Base-by-base conservation (phyloP, 2,329 filamentous ascomycete genomes). In the Exophiala phaeomuriformis region DNA sequence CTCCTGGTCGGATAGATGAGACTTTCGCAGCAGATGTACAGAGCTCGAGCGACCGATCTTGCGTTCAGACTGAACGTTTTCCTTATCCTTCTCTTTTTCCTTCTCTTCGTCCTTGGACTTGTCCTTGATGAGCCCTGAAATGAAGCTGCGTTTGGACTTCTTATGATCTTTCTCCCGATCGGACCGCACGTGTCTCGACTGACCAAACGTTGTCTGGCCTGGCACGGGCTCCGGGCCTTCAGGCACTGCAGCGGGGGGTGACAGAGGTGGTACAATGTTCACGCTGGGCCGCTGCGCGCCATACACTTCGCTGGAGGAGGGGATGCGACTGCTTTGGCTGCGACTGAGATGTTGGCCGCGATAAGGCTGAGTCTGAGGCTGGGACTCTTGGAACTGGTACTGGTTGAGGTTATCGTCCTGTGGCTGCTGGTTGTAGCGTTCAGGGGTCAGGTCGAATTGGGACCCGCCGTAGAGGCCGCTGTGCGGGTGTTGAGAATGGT, bases 21-120 rank as follows among this genome's bases (percentile, higher is more conserved):
- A 37, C 35, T 58, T 63, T 43, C 53, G 59, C 52, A 63, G 50
- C 5, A 63, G 56, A 53, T 61, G 59, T 35, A 61, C 54, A 12
- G 61, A 63, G 27, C 56, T 52, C 12, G 58, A 59, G 30, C 61
- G 56, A 19, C 56, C 56, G n/a, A 61, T 53, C 40, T 53, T 63
- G 36, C 52, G 52, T 37, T 50, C 54, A 8, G 39, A 6, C 3
- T 52, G 31, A 29, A 42, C 36, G 54, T 53, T 56, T 37, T 55
- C 51, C 49, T 57, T 61, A n/a, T 58, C 56, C 41, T 57, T 59
- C 28, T 61, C 59, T 12, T 53, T 52, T 28, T 60, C 55, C 47
- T 51, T 58, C 32, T 62, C 60, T 36, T 61, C 61, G 53, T 60
- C 58, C 42, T 55, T 55, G 35, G 51, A 47, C 48, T 58, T 61